Percentiles rank a stretch among this genome's conserved stretches.
phyloP scores from a whole-genome alignment of 176 grass and related monocot species.

The Oryza officinalis region DNA sequence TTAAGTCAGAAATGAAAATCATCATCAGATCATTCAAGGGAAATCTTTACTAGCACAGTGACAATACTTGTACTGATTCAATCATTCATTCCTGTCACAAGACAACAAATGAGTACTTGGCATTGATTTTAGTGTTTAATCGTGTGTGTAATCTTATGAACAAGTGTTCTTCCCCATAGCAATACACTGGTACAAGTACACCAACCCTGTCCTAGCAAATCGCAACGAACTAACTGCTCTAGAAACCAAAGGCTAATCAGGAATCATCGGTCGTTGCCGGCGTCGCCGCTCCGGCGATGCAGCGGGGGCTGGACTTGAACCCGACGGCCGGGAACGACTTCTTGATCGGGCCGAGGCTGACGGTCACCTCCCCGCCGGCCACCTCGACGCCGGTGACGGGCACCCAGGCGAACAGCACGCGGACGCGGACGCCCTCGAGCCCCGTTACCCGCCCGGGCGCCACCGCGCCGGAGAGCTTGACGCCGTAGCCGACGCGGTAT shows the following conservation, averaged over 20 bases:
- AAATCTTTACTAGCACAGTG: neutral
- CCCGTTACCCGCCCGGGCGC: slow-evolving; percentile 30
- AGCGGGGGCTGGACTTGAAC: slow-evolving; percentile 70
- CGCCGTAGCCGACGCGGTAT: slow-evolving; percentile 43
- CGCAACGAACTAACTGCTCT: neutral
- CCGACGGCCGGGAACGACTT: slow-evolving; percentile 62
- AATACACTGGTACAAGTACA: neutral
- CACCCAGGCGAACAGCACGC: slow-evolving; percentile 62
- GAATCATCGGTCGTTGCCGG: neutral
- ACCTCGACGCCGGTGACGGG: slow-evolving; percentile 62
- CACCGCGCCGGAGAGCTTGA: slow-evolving; percentile 50
- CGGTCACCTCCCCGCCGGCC: slow-evolving; percentile 42
- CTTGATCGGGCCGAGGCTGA: slow-evolving; percentile 53
- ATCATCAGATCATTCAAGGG: neutral
- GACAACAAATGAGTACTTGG: neutral
- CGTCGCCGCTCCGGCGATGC: slow-evolving; percentile 14
- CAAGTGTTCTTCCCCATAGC: neutral
- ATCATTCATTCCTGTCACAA: neutral
- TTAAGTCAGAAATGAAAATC: neutral
- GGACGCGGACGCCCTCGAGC: slow-evolving; percentile 65
- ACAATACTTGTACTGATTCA: neutral
- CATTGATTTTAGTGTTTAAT: neutral
- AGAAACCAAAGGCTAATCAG: neutral
- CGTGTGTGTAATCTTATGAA: neutral
- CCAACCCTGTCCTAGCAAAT: slow-evolving; percentile 11